These are phyloP conservation scores for Leucocoprinus leucothites DNA, from an alignment of 768 basidiomycete species.

Conservation along the genomic window DNA sequence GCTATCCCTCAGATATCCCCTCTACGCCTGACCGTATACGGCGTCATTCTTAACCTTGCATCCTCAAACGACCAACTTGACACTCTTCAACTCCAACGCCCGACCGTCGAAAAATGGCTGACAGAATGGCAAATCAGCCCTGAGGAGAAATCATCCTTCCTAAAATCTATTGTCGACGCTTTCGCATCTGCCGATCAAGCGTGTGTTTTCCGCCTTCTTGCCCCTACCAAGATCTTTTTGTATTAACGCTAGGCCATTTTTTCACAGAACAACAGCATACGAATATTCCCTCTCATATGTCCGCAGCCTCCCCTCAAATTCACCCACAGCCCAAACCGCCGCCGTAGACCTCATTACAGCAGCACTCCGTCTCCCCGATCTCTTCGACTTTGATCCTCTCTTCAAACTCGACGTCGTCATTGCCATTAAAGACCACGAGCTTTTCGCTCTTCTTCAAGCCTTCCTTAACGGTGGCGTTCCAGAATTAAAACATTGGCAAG, in stretches of 20 bases:
- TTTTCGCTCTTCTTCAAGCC: conserved; percentile 73
- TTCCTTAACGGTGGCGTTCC: conserved; percentile 64
- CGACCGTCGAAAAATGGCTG: conserved; percentile 73
- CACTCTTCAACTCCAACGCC: conserved; percentile 53
- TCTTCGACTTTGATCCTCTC: conserved; percentile 81
- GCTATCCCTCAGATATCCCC: conserved; percentile 63
- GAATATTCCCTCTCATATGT: conserved; percentile 63
- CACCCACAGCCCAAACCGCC: conserved; percentile 46
- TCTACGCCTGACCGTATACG: conserved; percentile 62
- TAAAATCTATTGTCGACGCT: conserved; percentile 60
- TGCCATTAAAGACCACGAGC: conserved; percentile 60
- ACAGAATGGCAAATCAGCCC: conserved; percentile 68
- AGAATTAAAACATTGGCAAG: conserved; percentile 62
- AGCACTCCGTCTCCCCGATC: conserved; percentile 58
- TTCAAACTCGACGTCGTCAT: conserved; percentile 75
- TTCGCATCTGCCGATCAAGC: conserved; percentile 53
- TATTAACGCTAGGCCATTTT: too few relatives aligned
- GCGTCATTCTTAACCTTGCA: conserved; percentile 57
- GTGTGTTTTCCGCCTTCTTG: conserved; percentile 40
- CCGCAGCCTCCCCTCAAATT: conserved; percentile 54
- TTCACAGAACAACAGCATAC: conserved; percentile 53
- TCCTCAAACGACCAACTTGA: conserved; percentile 59
- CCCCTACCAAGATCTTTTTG: not conserved
- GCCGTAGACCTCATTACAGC: conserved; percentile 60
- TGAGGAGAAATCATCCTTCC: conserved; percentile 62